Evolutionary conservation across 345 rosid genomes (phyloP).

Genomic region (Lagerstroemia speciosa): DNA sequence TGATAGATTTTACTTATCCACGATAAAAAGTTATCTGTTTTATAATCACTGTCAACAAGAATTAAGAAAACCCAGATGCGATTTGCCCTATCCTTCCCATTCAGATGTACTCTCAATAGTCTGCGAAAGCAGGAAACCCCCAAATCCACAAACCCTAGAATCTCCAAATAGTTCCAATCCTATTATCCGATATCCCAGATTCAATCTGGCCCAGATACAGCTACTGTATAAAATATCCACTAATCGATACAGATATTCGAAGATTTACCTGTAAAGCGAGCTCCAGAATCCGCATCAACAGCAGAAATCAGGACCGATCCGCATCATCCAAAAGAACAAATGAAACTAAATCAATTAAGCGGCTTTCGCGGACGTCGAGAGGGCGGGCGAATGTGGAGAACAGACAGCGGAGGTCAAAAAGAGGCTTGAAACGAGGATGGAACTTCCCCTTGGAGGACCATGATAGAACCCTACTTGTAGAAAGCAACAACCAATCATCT

Average conservation of each 20-base stretch:
- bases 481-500: not conserved
- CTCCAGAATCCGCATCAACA: constrained; percentile 6
- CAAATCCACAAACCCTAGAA: not conserved
- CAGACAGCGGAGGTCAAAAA: not conserved
- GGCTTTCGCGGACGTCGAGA: not conserved
- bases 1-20: not conserved
- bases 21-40: not conserved
- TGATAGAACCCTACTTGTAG: not conserved
- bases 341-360: not conserved
- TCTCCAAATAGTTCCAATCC: not conserved
- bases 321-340: not conserved
- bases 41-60: not conserved
- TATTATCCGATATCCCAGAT: not conserved
- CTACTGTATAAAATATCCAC: not conserved
- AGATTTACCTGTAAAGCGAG: constrained; percentile 8
- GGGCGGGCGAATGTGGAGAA: not conserved
- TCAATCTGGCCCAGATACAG: not conserved
- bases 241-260: not conserved
- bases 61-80: not conserved
- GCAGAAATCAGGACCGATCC: constrained; percentile 1
- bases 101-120: not conserved
- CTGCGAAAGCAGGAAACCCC: not conserved
- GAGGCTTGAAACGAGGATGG: not conserved
- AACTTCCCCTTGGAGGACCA: not conserved
- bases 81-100: not conserved